Conservation (phyloP, 805 yeast species). For the Clavispora carvajalis region DNA sequence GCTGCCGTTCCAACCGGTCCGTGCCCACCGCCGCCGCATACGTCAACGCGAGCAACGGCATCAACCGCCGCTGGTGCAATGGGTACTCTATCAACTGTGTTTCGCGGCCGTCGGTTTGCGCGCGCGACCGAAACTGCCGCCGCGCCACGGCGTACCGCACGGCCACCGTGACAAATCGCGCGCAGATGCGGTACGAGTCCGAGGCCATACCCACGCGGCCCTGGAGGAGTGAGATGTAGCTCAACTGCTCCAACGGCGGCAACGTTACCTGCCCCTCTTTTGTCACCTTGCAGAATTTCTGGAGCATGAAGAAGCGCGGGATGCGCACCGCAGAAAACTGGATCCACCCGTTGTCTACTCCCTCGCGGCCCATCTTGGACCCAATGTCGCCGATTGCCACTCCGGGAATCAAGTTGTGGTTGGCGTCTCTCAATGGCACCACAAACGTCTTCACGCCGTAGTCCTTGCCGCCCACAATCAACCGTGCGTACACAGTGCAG, state of each 20-base stretch:
- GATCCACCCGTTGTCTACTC: constrained; percentile 47
- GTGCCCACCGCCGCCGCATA: constrained; percentile 37
- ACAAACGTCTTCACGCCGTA: constrained; percentile 44
- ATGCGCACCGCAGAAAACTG: constrained; percentile 40
- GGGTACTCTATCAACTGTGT: constrained; percentile 41
- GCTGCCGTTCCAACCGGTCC: constrained; percentile 31
- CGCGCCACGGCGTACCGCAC: constrained; percentile 42
- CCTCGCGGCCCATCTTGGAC: constrained; percentile 46
- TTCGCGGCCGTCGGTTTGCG: constrained; percentile 15
- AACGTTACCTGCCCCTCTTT: constrained; percentile 35
- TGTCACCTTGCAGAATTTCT: constrained; percentile 37
- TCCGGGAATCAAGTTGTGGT: constrained; percentile 40
- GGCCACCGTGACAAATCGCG: constrained; percentile 39
- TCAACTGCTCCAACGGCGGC: constrained; percentile 43
- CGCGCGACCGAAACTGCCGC: constrained; percentile 35
- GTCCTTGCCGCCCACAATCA: constrained; percentile 39
- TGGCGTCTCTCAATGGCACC: constrained; percentile 41
- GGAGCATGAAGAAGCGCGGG: constrained; percentile 44
- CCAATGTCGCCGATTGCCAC: constrained; percentile 43
- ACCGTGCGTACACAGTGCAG: constrained; percentile 36
- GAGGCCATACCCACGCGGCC: constrained; percentile 43
- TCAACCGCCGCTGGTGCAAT: constrained; percentile 41
- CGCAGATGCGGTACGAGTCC: constrained; percentile 39
- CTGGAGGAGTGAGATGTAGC: constrained; percentile 38
- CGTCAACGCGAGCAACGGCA: constrained; percentile 39